phyloP scores from a whole-genome alignment of 2,329 filamentous ascomycete genomes.

The Alternaria sp. region DNA sequence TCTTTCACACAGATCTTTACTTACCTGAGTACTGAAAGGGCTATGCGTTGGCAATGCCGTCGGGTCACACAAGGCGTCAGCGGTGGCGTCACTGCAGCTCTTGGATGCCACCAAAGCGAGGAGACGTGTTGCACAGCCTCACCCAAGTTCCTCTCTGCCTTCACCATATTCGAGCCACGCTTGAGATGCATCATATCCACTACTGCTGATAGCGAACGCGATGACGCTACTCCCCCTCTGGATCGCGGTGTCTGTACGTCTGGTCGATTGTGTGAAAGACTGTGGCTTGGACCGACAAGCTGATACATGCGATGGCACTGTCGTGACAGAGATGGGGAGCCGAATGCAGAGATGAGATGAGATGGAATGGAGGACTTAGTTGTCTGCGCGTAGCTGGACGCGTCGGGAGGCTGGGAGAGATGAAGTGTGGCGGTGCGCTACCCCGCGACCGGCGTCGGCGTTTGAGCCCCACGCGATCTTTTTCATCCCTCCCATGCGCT shows the following conservation, averaged over 20 bases:
- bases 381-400: not conserved
- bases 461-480: conserved; percentile 17
- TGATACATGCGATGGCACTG: not conserved
- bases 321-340: not conserved
- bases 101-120: not conserved
- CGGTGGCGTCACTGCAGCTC: not conserved
- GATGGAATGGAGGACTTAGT: not conserved
- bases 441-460: conserved; percentile 17
- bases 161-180: not conserved
- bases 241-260: not conserved
- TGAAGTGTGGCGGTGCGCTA: conserved; percentile 7
- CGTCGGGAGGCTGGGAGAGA: not conserved
- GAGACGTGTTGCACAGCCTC: not conserved
- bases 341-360: not conserved
- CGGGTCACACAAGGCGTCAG: not conserved
- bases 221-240: not conserved
- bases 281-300: not conserved
- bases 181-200: not conserved
- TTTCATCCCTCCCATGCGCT: conserved; percentile 8
- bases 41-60: conserved; percentile 1
- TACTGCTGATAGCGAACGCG: not conserved
- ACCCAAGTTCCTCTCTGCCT: not conserved
- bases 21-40: not conserved
- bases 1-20: not conserved
- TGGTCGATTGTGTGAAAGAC: not conserved